phyloP scores from a whole-genome alignment of 495 filamentous ascomycete species.

The Parathielavia appendiculata region DNA sequence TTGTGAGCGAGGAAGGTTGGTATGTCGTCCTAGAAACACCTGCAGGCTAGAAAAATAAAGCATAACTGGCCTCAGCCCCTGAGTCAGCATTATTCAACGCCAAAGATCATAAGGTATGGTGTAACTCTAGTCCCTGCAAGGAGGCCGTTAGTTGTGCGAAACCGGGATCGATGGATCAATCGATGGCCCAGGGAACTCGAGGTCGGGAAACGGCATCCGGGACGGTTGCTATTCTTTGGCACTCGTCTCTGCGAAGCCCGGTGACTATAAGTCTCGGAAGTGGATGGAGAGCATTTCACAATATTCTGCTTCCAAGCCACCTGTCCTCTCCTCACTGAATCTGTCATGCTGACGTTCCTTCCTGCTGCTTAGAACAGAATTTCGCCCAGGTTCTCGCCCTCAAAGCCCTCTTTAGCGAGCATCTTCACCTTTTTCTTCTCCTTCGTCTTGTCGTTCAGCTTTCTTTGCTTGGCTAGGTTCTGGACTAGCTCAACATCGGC shows the following conservation, averaged over 20 bases:
- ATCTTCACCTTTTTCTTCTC: slow-evolving; percentile 67
- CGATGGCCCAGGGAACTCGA: not conserved
- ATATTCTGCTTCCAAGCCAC: slow-evolving; percentile 59
- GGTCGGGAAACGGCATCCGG: not conserved
- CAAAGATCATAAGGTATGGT: no score
- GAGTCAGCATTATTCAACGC: no score
- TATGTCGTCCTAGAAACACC: no score
- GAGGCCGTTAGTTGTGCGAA: not conserved
- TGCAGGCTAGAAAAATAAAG: no score
- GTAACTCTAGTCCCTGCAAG: no score
- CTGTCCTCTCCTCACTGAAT: slow-evolving; percentile 4
- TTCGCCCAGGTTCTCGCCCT: slow-evolving; percentile 77
- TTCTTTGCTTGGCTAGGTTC: slow-evolving; percentile 63
- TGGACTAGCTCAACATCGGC: slow-evolving; percentile 66
- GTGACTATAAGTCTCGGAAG: not conserved
- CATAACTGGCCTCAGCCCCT: no score
- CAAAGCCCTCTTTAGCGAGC: slow-evolving; percentile 73
- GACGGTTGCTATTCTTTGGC: slow-evolving; percentile 5
- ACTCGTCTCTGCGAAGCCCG: not conserved
- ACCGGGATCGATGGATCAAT: not conserved
- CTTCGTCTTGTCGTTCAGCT: slow-evolving; percentile 58
- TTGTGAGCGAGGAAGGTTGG: no score
- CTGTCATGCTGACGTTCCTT: slow-evolving; percentile 1
- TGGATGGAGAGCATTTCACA: slow-evolving; percentile 60
- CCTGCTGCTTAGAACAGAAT: slow-evolving; percentile 54